These are phyloP conservation scores for Fusarium decemcellulare DNA, from an alignment of 2,329 filamentous ascomycete genomes.

Conservation along the genomic window DNA sequence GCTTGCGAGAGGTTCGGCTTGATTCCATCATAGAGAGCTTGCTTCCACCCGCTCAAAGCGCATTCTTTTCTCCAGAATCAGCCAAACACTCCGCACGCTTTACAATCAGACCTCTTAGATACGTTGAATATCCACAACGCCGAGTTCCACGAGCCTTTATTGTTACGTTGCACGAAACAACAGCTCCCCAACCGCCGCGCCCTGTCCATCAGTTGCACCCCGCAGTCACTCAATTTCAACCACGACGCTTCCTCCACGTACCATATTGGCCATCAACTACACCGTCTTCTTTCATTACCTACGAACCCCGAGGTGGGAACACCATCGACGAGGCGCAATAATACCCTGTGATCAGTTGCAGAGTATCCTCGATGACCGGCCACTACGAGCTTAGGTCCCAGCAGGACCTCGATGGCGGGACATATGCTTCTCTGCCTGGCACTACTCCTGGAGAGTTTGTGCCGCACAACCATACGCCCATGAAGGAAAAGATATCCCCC, in stretches of 20 bases:
- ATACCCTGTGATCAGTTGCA: neutral
- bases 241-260: constrained; percentile 22
- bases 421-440: constrained; percentile 53
- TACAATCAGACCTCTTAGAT: neutral
- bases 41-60: constrained; percentile 9
- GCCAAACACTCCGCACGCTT: neutral
- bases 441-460: constrained; percentile 48
- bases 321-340: neutral
- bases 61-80: constrained; percentile 1
- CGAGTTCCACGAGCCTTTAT: neutral
- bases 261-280: neutral
- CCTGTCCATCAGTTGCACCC: constrained; percentile 27
- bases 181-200: neutral
- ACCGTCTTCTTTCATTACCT: constrained; percentile 2
- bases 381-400: constrained; percentile 48
- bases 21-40: constrained; percentile 40
- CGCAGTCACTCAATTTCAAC: constrained; percentile 24
- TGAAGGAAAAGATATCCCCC: constrained; percentile 50
- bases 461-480: constrained; percentile 48
- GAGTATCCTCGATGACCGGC: constrained; percentile 43
- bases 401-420: constrained; percentile 44
- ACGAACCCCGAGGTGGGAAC: neutral
- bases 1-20: constrained; percentile 32
- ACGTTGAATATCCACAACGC: neutral
- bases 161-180: neutral